Base-by-base conservation (phyloP, 192 early-diverging fungal species). In the Chytriomyces sp. region DNA sequence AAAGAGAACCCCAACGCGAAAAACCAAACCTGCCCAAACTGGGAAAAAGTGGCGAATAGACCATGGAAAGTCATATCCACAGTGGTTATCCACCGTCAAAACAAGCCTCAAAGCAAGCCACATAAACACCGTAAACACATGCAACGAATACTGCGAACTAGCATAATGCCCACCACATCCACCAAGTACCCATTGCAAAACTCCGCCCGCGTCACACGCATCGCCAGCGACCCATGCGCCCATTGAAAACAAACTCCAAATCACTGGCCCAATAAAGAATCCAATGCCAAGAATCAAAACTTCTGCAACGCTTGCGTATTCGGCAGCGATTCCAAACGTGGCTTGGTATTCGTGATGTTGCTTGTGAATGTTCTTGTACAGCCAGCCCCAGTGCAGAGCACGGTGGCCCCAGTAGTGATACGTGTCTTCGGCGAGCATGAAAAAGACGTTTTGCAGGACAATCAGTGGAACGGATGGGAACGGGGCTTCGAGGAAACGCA, bases 1-100 rank as follows among this genome's bases (percentile, higher is more conserved):
- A n/a, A n/a, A n/a, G n/a, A n/a, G n/a, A n/a, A n/a, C n/a, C n/a
- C n/a, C n/a, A n/a, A n/a, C n/a, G 53, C 11, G 3, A 57, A 18
- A 57, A 20, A 18, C 0, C 10, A 47, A 3, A 67, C 71, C 71
- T 68, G 93, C 93, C 94, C 95, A 96, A 82, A 96, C 92, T 20
- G 94, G 94, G 50, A 95, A 24, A 49, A 88, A 91, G 86, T 95
- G 88, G 77, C 91, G 92, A 76, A 96, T 86, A 35, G 92, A 93
- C 95, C 95, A 97, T 45, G 96, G 96, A 76, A 97, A 98, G 76
- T 96, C 93, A 79, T 96, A 98, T 5, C 96, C 96, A 44, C 93
- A 94, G 82, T 98, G 96, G 62, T 93, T 91, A 76, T 95, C 95
- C 43, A 97, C 88, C 20, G 93, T 89, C 83, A 94, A 93, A 77